Conservation (phyloP, 192 early-diverging fungal species). For the Piromyces finnis region DNA sequence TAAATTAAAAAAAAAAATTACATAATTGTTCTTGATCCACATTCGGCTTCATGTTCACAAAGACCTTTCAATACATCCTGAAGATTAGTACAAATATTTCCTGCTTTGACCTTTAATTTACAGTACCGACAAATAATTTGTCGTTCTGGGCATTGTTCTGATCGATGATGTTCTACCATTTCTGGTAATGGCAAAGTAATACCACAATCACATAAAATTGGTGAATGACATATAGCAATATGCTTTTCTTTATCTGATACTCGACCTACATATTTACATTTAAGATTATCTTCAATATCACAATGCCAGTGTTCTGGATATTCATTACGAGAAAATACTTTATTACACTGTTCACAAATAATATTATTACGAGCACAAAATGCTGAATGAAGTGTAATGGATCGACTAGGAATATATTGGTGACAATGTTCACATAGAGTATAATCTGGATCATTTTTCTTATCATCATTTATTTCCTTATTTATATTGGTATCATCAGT, state of each 20-base stretch:
- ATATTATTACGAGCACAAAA: conserved; percentile 70
- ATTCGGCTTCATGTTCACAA: conserved; percentile 59
- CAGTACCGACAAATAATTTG: conserved; percentile 74
- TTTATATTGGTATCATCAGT: neutral
- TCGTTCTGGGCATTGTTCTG: conserved; percentile 43
- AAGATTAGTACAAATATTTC: conserved; percentile 18
- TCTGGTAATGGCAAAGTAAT: conserved; percentile 12
- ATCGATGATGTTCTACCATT: conserved; percentile 42
- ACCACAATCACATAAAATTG: conserved; percentile 38
- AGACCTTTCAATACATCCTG: conserved; percentile 44
- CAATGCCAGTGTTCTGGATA: conserved; percentile 71
- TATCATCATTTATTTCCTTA: neutral
- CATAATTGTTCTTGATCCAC: conserved; percentile 64
- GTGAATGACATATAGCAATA: conserved; percentile 33
- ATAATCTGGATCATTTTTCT: conserved; percentile 1
- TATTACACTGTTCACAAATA: conserved; percentile 38
- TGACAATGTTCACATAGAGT: conserved; percentile 52
- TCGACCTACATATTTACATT: conserved; percentile 13
- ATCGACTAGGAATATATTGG: conserved; percentile 36
- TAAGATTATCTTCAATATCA: conserved; percentile 31
- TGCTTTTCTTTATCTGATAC: conserved; percentile 45
- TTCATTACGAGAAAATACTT: conserved; percentile 42
- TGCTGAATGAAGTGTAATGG: conserved; percentile 45
- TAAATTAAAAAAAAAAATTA: too few relatives aligned
- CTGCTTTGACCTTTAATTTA: conserved; percentile 49